Base-by-base conservation (phyloP, 2,329 filamentous ascomycete genomes). In the Verticillium tricorpus region DNA sequence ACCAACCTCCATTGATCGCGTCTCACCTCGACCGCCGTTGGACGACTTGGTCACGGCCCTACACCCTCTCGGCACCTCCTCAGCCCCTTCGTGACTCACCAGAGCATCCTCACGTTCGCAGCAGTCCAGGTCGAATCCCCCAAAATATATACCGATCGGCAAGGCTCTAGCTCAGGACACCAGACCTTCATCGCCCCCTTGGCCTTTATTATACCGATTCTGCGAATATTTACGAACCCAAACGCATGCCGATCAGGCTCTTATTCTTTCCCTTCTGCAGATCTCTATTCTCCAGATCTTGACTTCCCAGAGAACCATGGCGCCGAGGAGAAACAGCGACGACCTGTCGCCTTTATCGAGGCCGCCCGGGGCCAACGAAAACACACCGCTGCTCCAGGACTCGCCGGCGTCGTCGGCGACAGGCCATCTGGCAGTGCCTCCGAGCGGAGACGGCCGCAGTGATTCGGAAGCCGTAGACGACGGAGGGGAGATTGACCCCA, bases 401-500 rank as follows among this genome's bases (percentile, higher is more conserved):
- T 8, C 45, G 9, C 3, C 9, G 9, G 19, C 8, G n/a, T 25
- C 45, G 8, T 14, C 45, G n/a, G 19, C 45, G n/a, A 52, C 45
- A 5, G 22, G 28, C 45, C 45, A 52, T 14, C 45, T 22, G 11
- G 4, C 45, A 14, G 45, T 52, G 9, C 45, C 45, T 8, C n/a
- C 9, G 8, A 22, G 9, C 45, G 45, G 45, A 52, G 17, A 19
- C 12, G 45, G 45, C 11, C 45, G 19, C 45, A 52, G 45, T 22
- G 45, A 52, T 22, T 25, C 45, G n/a, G 45, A 52, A 11, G 45
- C 9, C 19, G 22, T n/a, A 9, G 19, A 52, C 4, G 67, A 67
- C 32, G 65, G 60, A 15, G 64, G 63, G 52, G 65, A 67, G 58
- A 70, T 76, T 11, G 72, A 73, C 60, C 67, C 71, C 35, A 74